Conservation (phyloP, 768 basidiomycete genomes). For the Mrakia gelida region DNA sequence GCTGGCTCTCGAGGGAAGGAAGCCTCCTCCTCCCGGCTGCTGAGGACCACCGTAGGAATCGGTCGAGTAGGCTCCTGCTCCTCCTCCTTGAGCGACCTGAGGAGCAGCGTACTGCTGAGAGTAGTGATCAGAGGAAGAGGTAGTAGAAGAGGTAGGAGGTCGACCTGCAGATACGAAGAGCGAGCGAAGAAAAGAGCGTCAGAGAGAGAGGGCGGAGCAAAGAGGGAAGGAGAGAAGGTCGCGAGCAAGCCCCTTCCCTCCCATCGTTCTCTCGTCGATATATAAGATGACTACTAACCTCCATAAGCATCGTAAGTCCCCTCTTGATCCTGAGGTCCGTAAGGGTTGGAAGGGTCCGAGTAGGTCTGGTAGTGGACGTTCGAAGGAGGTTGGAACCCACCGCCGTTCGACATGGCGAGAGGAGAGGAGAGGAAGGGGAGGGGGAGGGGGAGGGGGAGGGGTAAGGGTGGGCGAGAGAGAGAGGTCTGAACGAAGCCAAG, state of each 20-base stretch:
- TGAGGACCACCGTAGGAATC: background rate
- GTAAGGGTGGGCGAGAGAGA: too few relatives aligned
- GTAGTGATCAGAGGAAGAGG: constrained; percentile 23
- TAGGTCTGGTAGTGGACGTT: constrained; percentile 21
- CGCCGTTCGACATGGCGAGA: constrained; percentile 6
- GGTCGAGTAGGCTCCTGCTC: background rate
- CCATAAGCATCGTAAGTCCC: background rate
- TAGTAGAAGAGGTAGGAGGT: constrained; percentile 7
- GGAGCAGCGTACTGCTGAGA: background rate
- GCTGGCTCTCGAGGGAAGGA: constrained; percentile 16
- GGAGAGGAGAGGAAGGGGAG: background rate
- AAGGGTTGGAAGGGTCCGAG: constrained; percentile 28
- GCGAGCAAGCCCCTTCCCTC: background rate
- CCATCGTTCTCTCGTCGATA: background rate
- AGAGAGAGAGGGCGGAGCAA: background rate
- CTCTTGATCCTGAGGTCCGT: constrained; percentile 10
- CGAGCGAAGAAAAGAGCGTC: background rate
- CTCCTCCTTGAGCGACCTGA: background rate
- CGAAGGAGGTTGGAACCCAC: constrained; percentile 20
- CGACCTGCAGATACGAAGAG: background rate
- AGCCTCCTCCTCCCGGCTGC: background rate
- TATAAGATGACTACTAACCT: background rate
- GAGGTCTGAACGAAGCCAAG: background rate
- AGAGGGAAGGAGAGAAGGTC: background rate
- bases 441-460: background rate